Base-by-base conservation (phyloP, 768 basidiomycete genomes). In the Suillus subaureus region DNA sequence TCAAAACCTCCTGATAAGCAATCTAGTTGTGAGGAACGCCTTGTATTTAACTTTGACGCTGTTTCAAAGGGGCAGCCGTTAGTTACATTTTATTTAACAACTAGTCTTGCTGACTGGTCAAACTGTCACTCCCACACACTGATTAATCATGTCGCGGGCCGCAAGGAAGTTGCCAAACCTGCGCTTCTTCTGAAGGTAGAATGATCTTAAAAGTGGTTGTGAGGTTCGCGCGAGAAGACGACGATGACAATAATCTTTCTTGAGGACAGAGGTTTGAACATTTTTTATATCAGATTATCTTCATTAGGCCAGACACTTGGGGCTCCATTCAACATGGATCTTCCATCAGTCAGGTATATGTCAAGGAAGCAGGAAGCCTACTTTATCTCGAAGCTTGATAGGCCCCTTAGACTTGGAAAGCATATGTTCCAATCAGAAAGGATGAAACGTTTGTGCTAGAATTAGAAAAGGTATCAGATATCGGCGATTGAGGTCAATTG, bases 31-130 rank as follows among this genome's bases (percentile, higher is more conserved):
- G 57, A 45, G 31, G 49, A 11, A 63, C 16, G 56, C 15, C 37
- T 3, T 21, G 51, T 62, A 56, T 40, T 65, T 62, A 40, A 60
- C 33, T 56, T 68, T 66, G 62, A 65, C 62, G 47, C 55, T 62
- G 28, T 67, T 37, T 56, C 42, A 60, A 42, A 31, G 63, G 61
- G 61, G 58, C 33, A 63, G 31, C 64, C 31, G 12, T 37, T 23
- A 13, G 43, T 13, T 21, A 21, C 26, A 61, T 35, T 31, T 21
- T 16, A 33, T 55, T 61, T 6, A 55, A 55, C 18, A 1, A 21
- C 26, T 62, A n/a, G 13, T 23, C 37, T 39, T 39, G 6, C 35
- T 39, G 6, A 42, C 11, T 21, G 16, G 42, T 42, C 12, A 42
- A 26, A 42, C 11, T 3, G 26, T 18, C 11, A 2, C 40, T 28